A percentile compares a stretch with the other conserved stretches of the same genome.
These are phyloP conservation scores for Tardiomyces blankii DNA, from an alignment of 1,139 yeast genomes.

Conservation along the genomic window DNA sequence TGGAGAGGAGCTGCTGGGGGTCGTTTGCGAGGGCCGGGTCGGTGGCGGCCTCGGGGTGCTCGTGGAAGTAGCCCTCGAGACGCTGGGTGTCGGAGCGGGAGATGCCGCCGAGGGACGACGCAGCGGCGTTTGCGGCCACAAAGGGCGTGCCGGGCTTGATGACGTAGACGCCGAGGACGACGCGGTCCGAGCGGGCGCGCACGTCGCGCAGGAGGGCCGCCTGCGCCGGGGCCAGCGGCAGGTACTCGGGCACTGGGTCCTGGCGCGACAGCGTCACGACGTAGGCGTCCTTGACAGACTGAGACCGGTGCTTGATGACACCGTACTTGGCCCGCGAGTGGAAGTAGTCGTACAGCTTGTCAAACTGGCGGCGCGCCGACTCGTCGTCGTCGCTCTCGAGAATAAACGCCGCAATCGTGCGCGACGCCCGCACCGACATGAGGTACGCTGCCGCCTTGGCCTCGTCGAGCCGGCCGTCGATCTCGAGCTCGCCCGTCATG, in stretches of 20 bases:
- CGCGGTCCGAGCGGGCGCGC: conserved; percentile 3
- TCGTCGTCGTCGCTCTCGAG: conserved; percentile 14
- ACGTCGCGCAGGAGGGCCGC: conserved; percentile 4
- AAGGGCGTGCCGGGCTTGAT: conserved; percentile 4
- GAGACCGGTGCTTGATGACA: conserved; percentile 39
- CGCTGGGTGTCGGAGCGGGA: conserved; percentile 16
- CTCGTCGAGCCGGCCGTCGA: conserved; percentile 55
- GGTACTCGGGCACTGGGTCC: conserved; percentile 20
- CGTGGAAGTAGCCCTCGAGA: conserved; percentile 14
- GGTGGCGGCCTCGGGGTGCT: conserved; percentile 15
- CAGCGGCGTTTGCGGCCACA: conserved; percentile 2
- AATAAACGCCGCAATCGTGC: conserved; percentile 40
- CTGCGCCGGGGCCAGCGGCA: conserved; percentile 10
- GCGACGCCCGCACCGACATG: conserved; percentile 34
- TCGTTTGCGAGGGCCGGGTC: conserved; percentile 16
- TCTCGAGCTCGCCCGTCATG: conserved; percentile 29
- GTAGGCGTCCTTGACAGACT: conserved; percentile 55
- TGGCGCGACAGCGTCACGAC: conserved; percentile 34
- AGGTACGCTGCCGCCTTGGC: conserved; percentile 48
- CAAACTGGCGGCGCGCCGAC: conserved; percentile 18
- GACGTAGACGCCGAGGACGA: conserved; percentile 14
- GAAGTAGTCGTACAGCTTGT: conserved; percentile 45
- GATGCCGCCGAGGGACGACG: conserved; percentile 13
- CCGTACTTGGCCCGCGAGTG: conserved; percentile 43
- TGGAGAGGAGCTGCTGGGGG: conserved; percentile 17